phyloP scores from a whole-genome alignment of 2,329 filamentous ascomycete genomes.

The Emydomyces testavorans region DNA sequence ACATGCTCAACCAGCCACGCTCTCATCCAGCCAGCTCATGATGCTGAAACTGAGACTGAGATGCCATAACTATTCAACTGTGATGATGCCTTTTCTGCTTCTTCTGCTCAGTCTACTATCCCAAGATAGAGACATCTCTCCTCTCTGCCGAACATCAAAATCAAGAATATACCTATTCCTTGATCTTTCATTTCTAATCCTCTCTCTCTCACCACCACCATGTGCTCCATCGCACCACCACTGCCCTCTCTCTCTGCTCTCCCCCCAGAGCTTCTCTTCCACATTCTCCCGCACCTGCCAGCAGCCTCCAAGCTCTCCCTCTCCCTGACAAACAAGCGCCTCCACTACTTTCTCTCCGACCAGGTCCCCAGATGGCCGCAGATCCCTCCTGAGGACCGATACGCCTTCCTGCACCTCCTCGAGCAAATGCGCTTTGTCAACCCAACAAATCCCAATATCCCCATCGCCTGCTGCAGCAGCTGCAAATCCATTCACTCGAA shows the following conservation, averaged over 20 bases:
- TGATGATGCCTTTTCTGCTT: too few relatives aligned
- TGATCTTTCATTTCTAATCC: too few relatives aligned
- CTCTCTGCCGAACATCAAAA: too few relatives aligned
- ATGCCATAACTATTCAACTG: too few relatives aligned
- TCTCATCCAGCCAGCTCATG: too few relatives aligned
- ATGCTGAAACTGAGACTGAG: too few relatives aligned
- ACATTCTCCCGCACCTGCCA: conserved; percentile 11
- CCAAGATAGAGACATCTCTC: too few relatives aligned
- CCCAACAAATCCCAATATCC: neutral
- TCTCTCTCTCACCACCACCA: neutral
- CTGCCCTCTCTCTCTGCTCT: conserved; percentile 8
- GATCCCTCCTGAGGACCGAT: neutral
- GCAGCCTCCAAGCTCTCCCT: conserved; percentile 2
- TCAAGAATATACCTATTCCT: too few relatives aligned
- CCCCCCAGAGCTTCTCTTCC: conserved; percentile 12
- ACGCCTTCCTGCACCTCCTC: conserved; percentile 7
- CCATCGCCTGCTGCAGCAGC: conserved; percentile 14
- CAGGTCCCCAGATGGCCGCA: conserved; percentile 2
- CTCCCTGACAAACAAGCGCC: conserved; percentile 6
- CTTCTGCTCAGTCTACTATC: too few relatives aligned
- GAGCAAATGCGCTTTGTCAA: conserved; percentile 2
- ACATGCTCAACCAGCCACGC: too few relatives aligned
- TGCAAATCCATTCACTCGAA: conserved; percentile 8
- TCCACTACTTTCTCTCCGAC: conserved; percentile 8
- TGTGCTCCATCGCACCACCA: neutral